Evolutionary conservation across 1,284 basidiomycete genomes (phyloP), one percentile per base, ranked within the genome.

Genomic region (Trichosporon inkin): DNA sequence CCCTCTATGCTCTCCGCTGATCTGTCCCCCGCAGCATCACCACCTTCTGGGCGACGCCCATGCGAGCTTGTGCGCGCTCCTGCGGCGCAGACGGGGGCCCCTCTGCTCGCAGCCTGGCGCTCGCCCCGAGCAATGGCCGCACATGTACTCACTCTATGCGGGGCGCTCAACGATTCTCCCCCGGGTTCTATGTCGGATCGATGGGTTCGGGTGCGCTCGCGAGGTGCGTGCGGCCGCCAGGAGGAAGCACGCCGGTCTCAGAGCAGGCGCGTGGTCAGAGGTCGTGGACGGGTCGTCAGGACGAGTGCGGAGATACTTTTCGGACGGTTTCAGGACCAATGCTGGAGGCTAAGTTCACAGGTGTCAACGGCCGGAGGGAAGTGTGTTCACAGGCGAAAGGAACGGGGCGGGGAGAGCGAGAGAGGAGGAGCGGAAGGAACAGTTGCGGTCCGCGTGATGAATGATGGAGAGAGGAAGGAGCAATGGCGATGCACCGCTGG

Each of bases 131-230:
- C 28, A 32, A 8, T 8, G 5, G 28, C 28, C 8, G 28, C 28
- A 32, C 28, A 7, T 32, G 14, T 11, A 49, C 44, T 49, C 44
- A 49, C 44, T 49, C 44, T 49, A 49, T 49, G 8, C 44, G 44
- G 44, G 44, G 24, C 24, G 44, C 16, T n/a, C 22, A 32, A 14
- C 13, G 20, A 24, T n/a, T 10, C 13, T 8, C 4, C 17, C 38
- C 38, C 41, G 16, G 13, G 22, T 6, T 49, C 44, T 49, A 49
- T 49, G 14, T 6, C 24, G 24, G 44, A 49, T 24, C 16, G 44
- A 41, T 11, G 20, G 19, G 40, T 8, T 32, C 28, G 8, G 28
- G 28, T 32, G 28, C n/a, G n/a, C n/a, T n/a, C n/a, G n/a, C n/a
- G n/a, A n/a, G n/a, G n/a, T n/a, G n/a, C n/a, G n/a, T n/a, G n/a